Base-by-base conservation (phyloP, 129 eudicot genomes). In the Cynara cardunculus region DNA sequence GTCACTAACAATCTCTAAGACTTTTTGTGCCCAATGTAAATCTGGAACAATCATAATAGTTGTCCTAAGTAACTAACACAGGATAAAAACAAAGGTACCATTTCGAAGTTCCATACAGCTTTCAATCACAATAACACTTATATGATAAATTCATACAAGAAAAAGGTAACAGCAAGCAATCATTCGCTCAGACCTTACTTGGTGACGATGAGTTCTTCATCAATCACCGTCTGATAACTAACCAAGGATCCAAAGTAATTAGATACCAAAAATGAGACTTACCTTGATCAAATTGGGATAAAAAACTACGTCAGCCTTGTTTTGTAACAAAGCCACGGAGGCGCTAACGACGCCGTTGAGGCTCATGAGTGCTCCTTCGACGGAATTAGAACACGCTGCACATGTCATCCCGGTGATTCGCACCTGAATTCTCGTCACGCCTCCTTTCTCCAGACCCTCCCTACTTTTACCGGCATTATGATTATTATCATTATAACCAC, bases 371-470 rank as follows among this genome's bases (percentile, higher is more conserved):
- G 98, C 98, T 67, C 86, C 89, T 84, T 94, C 93, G 18, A 91
- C 97, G 44, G 98, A 89, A 84, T 87, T 91, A 0, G 95, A 89
- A 70, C 98, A 94, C 31, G 98, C 98, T 0, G 98, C 85, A 80
- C 98, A 91, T 11, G 97, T 91, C 98, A 94, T 94, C 77, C 98
- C 98, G n/a, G 88, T 87, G 39, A 94, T 87, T 22, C 93, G 75
- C 39, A 94, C 90, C 89, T 88, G 91, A 84, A 94, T 84, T 72
- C 86, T 88, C 83, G 76, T 74, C 53, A 76, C 73, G 19, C 76
- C 73, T 70, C 25, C 68, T 19, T 72, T 61, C 32, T 22, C 72
- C 5, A 7, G 5, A 65, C 64, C 81, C 4, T 53, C 25, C 19
- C n/a, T 62, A 31, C 24, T 46, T 39, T 69, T 83, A 24, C 25